Conservation (phyloP, 1,284 basidiomycete species). For the Irpex lacteus region DNA sequence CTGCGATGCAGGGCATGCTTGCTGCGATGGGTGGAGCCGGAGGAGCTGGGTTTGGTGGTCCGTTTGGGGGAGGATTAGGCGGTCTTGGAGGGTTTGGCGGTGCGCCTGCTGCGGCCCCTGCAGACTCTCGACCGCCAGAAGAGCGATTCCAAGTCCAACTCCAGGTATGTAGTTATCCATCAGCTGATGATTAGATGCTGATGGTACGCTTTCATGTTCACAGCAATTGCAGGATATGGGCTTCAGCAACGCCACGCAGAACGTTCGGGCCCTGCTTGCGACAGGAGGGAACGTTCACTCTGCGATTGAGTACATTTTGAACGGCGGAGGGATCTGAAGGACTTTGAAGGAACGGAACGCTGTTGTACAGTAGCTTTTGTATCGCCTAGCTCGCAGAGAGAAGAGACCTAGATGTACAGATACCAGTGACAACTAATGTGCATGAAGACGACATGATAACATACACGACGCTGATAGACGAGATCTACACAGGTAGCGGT, state of each 20-base stretch:
- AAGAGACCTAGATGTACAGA: background rate
- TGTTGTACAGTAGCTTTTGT: slow-evolving; percentile 8
- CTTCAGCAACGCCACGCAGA: slow-evolving; percentile 82
- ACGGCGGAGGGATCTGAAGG: slow-evolving; percentile 64
- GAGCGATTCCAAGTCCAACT: slow-evolving; percentile 88
- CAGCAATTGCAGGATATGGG: slow-evolving; percentile 90
- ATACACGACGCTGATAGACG: background rate
- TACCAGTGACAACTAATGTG: background rate
- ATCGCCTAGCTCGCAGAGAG: background rate
- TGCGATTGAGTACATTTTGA: slow-evolving; percentile 88
- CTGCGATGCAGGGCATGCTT: slow-evolving; percentile 50
- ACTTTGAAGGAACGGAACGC: background rate
- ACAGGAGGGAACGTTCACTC: slow-evolving; percentile 88
- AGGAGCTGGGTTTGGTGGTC: slow-evolving; percentile 33
- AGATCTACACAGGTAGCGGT: background rate
- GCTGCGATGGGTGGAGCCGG: slow-evolving; percentile 30
- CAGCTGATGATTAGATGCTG: background rate
- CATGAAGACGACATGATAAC: no score
- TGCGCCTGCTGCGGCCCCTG: slow-evolving; percentile 40
- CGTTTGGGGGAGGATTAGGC: slow-evolving; percentile 22
- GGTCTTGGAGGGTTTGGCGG: slow-evolving; percentile 14
- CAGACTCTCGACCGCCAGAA: slow-evolving; percentile 76
- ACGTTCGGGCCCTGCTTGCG: slow-evolving; percentile 83
- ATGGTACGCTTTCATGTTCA: slow-evolving; percentile 4
- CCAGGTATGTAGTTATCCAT: slow-evolving; percentile 43